Percentiles rank a stretch among this genome's conserved stretches.
phyloP scores from a whole-genome alignment of 176 grass and related monocot species.

The Aegilops longissima region DNA sequence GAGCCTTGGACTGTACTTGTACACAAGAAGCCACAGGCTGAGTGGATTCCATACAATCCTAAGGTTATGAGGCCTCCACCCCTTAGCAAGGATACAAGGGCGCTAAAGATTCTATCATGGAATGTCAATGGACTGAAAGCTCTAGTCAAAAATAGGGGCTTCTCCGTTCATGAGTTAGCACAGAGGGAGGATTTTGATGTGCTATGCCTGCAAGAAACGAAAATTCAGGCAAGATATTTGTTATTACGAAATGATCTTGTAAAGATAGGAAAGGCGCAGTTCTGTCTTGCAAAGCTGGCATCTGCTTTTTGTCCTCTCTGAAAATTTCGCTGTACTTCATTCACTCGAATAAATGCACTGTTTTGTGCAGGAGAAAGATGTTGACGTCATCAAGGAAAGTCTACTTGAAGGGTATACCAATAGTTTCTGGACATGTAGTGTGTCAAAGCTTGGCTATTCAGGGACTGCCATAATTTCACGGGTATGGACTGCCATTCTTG shows the following conservation, averaged over 20 bases:
- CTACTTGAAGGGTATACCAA: constrained; percentile 88
- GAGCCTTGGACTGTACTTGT: constrained; percentile 88
- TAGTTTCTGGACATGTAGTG: constrained; percentile 97
- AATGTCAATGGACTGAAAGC: constrained; percentile 95
- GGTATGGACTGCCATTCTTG: constrained; percentile 34
- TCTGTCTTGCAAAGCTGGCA: not conserved
- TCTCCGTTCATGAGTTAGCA: constrained; percentile 69
- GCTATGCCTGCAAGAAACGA: constrained; percentile 92
- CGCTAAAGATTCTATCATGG: constrained; percentile 84
- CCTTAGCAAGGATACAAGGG: constrained; percentile 58
- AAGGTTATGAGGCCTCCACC: constrained; percentile 75
- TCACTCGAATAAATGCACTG: not conserved
- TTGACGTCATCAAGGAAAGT: constrained; percentile 70
- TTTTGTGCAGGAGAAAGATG: constrained; percentile 88
- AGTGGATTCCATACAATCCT: constrained; percentile 90
- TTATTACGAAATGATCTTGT: not conserved
- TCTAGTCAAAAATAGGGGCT: constrained; percentile 74
- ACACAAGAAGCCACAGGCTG: constrained; percentile 78
- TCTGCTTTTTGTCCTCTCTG: constrained; percentile 16
- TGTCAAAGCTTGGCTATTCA: constrained; percentile 93
- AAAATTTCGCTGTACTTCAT: not conserved
- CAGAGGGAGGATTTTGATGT: constrained; percentile 96
- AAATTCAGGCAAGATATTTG: constrained; percentile 72
- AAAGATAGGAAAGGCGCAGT: not conserved
- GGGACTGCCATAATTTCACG: constrained; percentile 96